Evolutionary conservation across 257 asterid species (phyloP).

Genomic region (Solanum paucissectum): DNA sequence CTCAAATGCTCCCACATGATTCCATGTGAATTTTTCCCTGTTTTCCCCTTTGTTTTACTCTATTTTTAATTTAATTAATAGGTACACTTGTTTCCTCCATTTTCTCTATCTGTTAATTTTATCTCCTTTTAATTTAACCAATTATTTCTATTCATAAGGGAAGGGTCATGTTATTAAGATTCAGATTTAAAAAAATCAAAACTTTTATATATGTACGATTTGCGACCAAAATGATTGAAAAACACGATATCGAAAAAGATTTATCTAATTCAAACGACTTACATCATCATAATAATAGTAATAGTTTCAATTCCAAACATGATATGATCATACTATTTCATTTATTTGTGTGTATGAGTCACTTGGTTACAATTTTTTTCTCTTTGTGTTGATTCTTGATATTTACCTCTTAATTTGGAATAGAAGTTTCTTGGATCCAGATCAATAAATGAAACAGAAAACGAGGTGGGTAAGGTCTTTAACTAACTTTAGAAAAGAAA

Average conservation of each 20-base stretch:
- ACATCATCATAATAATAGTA: background rate
- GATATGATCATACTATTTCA: background rate
- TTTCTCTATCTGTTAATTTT: background rate
- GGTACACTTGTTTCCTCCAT: background rate
- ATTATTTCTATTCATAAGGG: background rate
- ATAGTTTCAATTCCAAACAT: background rate
- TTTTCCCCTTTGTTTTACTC: slow-evolving; percentile 10
- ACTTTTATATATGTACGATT: background rate
- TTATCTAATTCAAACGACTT: background rate
- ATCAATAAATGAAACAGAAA: background rate
- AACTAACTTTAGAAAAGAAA: background rate
- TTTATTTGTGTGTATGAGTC: background rate
- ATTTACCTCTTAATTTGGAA: background rate
- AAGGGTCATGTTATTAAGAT: background rate
- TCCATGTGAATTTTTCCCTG: slow-evolving; percentile 37
- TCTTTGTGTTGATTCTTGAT: background rate
- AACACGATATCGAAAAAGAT: background rate
- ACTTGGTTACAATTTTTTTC: background rate
- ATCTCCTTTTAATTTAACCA: background rate
- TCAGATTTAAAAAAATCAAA: background rate
- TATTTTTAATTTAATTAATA: background rate
- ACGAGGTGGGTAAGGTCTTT: background rate
- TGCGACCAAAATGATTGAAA: background rate
- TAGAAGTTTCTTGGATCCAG: background rate
- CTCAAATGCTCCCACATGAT: slow-evolving; percentile 9